Conservation (phyloP, 2,329 filamentous ascomycete species). For the Neonectria hederae region DNA sequence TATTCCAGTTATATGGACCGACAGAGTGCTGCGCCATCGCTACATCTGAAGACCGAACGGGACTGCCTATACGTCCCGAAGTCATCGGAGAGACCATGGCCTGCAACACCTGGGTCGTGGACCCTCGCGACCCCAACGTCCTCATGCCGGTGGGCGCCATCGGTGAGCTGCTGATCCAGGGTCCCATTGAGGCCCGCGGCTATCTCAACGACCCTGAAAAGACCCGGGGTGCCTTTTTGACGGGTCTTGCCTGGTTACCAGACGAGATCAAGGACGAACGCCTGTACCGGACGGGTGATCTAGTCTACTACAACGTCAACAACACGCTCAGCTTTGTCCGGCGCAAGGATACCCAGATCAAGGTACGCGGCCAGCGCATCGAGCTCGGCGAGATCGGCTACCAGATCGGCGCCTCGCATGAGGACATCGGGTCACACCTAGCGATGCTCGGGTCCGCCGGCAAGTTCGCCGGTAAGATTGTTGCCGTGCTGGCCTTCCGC, state of each 20-base stretch:
- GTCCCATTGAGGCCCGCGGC: slow-evolving; percentile 3
- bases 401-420: not conserved
- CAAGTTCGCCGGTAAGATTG: not conserved
- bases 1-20: slow-evolving; percentile 8
- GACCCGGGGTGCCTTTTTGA: slow-evolving; percentile 1
- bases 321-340: slow-evolving; percentile 7
- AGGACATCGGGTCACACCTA: not conserved
- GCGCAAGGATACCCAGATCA: not conserved
- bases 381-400: slow-evolving; percentile 1
- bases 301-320: slow-evolving; percentile 11
- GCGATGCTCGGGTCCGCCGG: not conserved
- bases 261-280: not conserved
- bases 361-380: slow-evolving; percentile 1
- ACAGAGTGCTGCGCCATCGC: slow-evolving; percentile 5
- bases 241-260: slow-evolving; percentile 1
- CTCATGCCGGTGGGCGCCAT: slow-evolving; percentile 10
- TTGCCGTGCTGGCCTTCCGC: not conserved
- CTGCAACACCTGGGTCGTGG: slow-evolving; percentile 6
- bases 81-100: slow-evolving; percentile 1
- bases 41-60: not conserved
- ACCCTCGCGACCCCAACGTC: not conserved
- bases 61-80: not conserved
- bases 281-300: slow-evolving; percentile 19
- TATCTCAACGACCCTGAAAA: slow-evolving; percentile 8
- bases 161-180: slow-evolving; percentile 15